Percentiles rank a stretch among this genome's conserved stretches.
Conservation (phyloP, 2,329 filamentous ascomycete genomes). For the Pseudopithomyces maydicus region DNA sequence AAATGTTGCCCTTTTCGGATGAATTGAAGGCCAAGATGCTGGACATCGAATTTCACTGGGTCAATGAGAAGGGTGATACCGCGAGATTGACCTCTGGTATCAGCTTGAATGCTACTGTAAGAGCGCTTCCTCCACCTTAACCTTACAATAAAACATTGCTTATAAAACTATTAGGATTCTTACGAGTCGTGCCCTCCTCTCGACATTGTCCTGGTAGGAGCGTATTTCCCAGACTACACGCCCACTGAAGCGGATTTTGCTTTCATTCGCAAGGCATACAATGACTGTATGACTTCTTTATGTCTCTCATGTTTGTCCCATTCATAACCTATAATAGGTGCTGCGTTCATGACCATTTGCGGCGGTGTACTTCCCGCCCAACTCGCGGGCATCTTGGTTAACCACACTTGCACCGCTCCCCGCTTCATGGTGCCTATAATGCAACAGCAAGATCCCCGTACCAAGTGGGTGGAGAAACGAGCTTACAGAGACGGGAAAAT, state of each 20-base stretch:
- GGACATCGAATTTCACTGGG: conserved; percentile 39
- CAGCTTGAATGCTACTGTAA: conserved; percentile 19
- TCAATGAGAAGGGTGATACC: conserved; percentile 28
- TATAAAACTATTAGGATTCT: conserved; percentile 36
- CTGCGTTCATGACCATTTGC: conserved; percentile 50
- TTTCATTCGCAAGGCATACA: conserved; percentile 45
- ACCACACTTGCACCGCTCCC: conserved; percentile 48
- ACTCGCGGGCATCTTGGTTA: conserved; percentile 44
- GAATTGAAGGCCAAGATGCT: conserved; percentile 21
- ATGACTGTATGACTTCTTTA: conserved; percentile 21
- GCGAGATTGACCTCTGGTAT: conserved; percentile 20
- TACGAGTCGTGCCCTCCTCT: conserved; percentile 48
- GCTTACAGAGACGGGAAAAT: conserved; percentile 37
- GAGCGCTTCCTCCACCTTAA: neutral
- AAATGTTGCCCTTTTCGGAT: conserved; percentile 13
- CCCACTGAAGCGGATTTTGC: conserved; percentile 41
- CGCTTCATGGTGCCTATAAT: conserved; percentile 32
- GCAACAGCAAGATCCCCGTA: conserved; percentile 30
- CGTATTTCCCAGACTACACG: conserved; percentile 33
- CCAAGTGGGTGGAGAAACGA: conserved; percentile 46
- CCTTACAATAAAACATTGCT: neutral
- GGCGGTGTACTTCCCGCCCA: conserved; percentile 42
- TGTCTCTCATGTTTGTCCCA: neutral
- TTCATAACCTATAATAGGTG: neutral
- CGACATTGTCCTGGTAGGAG: conserved; percentile 51